phyloP scores from a whole-genome alignment of 495 filamentous ascomycete genomes.

The Talaromyces ruber region DNA sequence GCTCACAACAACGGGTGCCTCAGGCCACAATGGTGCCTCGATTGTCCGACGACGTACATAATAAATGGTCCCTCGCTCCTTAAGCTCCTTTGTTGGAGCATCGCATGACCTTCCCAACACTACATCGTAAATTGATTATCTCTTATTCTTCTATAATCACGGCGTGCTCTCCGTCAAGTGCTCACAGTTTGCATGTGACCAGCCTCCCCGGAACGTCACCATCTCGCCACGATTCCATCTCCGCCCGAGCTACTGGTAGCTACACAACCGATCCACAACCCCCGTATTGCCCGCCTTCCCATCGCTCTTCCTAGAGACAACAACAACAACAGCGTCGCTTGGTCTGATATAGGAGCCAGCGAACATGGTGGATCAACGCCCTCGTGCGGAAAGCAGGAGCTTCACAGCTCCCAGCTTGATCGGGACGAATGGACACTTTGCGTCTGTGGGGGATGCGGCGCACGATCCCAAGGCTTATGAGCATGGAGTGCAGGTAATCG shows the following conservation, averaged over 20 bases:
- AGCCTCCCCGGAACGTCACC: constrained; percentile 4
- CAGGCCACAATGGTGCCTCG: background rate
- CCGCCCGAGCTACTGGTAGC: background rate
- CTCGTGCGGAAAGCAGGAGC: constrained; percentile 21
- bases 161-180: background rate
- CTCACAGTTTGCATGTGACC: constrained; percentile 5
- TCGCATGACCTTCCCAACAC: background rate
- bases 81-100: background rate
- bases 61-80: background rate
- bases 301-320: background rate
- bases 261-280: background rate
- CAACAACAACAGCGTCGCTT: background rate
- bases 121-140: background rate
- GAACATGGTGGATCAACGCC: constrained; percentile 10
- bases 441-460: constrained; percentile 58
- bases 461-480: constrained; percentile 61
- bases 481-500: constrained; percentile 93
- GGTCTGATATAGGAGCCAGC: background rate
- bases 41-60: background rate
- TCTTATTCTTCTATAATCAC: background rate
- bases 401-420: constrained; percentile 50
- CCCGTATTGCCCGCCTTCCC: background rate
- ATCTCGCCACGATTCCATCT: constrained; percentile 4
- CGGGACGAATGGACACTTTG: constrained; percentile 86
- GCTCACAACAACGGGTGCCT: background rate